phyloP scores from a whole-genome alignment of 345 rosid species.

The Camelina neglecta region DNA sequence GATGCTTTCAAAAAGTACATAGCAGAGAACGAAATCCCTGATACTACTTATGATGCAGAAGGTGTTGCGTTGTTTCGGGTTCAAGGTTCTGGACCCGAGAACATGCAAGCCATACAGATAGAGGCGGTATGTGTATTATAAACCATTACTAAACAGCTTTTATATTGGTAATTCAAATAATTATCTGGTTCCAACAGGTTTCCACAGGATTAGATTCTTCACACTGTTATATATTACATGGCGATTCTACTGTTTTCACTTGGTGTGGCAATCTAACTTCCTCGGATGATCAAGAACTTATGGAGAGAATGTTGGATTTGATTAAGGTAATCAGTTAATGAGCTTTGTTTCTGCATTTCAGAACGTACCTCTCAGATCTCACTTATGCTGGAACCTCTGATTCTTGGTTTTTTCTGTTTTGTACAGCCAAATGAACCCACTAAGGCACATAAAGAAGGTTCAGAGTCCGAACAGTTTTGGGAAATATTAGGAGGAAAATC shows the following conservation, averaged over 20 bases:
- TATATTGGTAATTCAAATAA: neutral
- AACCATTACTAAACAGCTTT: neutral
- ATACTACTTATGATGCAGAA: constrained; percentile 77
- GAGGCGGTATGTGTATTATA: constrained; percentile 64
- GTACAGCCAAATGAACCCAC: constrained; percentile 84
- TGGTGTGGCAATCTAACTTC: constrained; percentile 91
- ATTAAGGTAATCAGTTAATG: constrained; percentile 64
- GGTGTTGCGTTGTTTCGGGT: constrained; percentile 84
- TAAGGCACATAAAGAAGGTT: constrained; percentile 90
- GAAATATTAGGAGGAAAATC: constrained; percentile 82
- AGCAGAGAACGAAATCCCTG: constrained; percentile 76
- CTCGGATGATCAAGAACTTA: constrained; percentile 77
- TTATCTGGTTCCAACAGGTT: constrained; percentile 55
- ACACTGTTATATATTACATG: constrained; percentile 89
- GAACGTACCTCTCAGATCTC: constrained; percentile 23
- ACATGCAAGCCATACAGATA: constrained; percentile 99
- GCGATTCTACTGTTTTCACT: constrained; percentile 73
- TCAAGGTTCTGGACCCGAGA: constrained; percentile 98
- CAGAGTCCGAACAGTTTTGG: constrained; percentile 95
- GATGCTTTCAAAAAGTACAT: constrained; percentile 79
- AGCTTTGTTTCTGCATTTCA: constrained; percentile 14
- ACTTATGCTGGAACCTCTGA: constrained; percentile 14
- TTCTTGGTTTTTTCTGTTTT: constrained; percentile 32
- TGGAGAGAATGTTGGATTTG: constrained; percentile 94
- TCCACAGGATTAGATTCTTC: constrained; percentile 90